Evolutionary conservation across 192 early-diverging fungal species (phyloP).

Genomic region (Backusella tuberculispora): DNA sequence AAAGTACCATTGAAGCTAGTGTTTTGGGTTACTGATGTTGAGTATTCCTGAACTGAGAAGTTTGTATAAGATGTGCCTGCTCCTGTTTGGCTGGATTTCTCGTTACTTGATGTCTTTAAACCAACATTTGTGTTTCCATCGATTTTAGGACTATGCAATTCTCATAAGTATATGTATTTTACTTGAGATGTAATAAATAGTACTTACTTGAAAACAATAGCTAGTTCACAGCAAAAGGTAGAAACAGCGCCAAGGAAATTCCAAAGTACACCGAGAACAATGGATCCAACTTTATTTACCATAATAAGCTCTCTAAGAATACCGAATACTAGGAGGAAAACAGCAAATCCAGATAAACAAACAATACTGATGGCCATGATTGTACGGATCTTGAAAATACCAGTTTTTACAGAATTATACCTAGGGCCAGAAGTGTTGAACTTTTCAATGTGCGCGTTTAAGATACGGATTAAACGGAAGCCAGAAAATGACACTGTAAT

Average conservation of each 20-base stretch:
- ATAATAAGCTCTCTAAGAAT: conserved; percentile 34
- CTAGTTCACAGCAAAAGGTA: conserved; percentile 29
- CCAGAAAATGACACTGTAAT: conserved; percentile 27
- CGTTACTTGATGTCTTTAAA: conserved; percentile 22
- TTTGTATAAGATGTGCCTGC: not conserved
- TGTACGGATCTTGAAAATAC: conserved; percentile 34
- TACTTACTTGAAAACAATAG: conserved; percentile 35
- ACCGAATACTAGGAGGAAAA: conserved; percentile 40
- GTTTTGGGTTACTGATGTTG: not conserved
- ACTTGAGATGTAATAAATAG: too few relatives aligned
- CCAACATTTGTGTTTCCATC: conserved; percentile 17
- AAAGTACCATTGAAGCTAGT: conserved; percentile 17
- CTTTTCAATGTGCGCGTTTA: conserved; percentile 27
- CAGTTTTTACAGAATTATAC: conserved; percentile 24
- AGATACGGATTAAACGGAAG: conserved; percentile 21
- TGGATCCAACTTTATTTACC: conserved; percentile 24
- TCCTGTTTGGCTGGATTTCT: conserved; percentile 12
- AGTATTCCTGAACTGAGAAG: conserved; percentile 3
- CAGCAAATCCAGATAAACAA: conserved; percentile 32
- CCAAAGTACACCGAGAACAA: conserved; percentile 35
- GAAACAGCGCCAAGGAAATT: conserved; percentile 31
- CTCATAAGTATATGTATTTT: not conserved
- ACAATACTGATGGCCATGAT: conserved; percentile 31
- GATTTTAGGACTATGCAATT: conserved; percentile 21
- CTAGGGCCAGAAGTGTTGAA: conserved; percentile 24